Evolutionary conservation across 768 basidiomycete species (phyloP).

Genomic region (Trametes cubensis): DNA sequence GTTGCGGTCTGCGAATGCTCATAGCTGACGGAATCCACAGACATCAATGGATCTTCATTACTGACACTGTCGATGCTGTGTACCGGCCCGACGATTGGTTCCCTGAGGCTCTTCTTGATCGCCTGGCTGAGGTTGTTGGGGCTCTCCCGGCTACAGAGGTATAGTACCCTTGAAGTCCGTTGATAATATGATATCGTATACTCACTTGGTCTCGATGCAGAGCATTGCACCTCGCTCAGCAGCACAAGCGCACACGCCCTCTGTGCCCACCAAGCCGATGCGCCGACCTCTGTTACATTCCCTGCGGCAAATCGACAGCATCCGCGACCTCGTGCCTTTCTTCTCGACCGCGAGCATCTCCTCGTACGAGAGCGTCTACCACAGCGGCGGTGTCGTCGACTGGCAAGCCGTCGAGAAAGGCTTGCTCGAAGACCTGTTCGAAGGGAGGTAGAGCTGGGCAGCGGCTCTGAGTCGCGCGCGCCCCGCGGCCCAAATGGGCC

Average conservation of each 20-base stretch:
- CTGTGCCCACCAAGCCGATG: conserved; percentile 42
- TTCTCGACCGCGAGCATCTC: conserved; percentile 87
- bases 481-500: no score
- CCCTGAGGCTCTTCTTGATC: conserved; percentile 90
- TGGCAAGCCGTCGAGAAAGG: conserved; percentile 88
- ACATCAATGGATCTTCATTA: conserved; percentile 99
- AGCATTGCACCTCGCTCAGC: conserved; percentile 24
- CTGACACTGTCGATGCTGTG: conserved; percentile 94
- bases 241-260: conserved; percentile 19
- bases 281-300: conserved; percentile 74
- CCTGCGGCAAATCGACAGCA: conserved; percentile 76
- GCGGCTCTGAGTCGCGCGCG: no score
- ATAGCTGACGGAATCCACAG: conserved; percentile 38
- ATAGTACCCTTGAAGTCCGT: neutral
- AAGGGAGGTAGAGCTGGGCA: conserved; percentile 54
- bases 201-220: conserved; percentile 28
- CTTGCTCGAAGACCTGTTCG: conserved; percentile 88
- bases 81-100: conserved; percentile 83
- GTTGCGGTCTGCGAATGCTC: neutral
- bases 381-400: conserved; percentile 78
- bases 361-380: conserved; percentile 90
- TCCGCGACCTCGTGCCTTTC: conserved; percentile 86
- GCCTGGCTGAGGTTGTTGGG: conserved; percentile 80
- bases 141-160: conserved; percentile 56
- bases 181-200: neutral